phyloP scores from a whole-genome alignment of 1,139 yeast species.

The Nadsonia starkeyi-henricii region DNA sequence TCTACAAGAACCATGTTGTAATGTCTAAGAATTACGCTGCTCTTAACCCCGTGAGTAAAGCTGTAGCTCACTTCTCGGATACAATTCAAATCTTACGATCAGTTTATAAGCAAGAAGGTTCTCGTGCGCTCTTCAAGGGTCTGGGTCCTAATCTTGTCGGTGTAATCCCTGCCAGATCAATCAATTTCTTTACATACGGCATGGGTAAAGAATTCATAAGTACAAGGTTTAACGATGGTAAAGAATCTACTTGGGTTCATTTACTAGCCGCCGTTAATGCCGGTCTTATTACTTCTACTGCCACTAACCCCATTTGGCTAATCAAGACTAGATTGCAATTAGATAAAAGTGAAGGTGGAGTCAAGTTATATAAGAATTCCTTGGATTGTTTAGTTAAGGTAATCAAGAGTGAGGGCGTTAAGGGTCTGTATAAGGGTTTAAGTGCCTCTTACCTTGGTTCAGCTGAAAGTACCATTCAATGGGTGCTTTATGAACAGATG shows the following conservation, averaged over 20 bases:
- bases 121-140: conserved; percentile 79
- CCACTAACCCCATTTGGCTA: conserved; percentile 99
- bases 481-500: conserved; percentile 97
- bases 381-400: conserved; percentile 71
- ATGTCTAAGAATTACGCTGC: conserved; percentile 24
- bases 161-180: conserved; percentile 96
- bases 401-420: conserved; percentile 60
- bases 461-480: conserved; percentile 82
- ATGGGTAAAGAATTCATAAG: conserved; percentile 65
- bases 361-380: conserved; percentile 63
- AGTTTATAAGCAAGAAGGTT: conserved; percentile 67
- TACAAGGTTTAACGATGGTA: conserved; percentile 48
- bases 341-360: conserved; percentile 44
- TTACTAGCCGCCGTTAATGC: conserved; percentile 82
- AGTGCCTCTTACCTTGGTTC: conserved; percentile 94
- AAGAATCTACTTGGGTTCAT: conserved; percentile 79
- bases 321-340: conserved; percentile 88
- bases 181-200: conserved; percentile 95
- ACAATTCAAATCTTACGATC: conserved; percentile 59
- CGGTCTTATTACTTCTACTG: conserved; percentile 89
- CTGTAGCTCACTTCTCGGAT: conserved; percentile 63
- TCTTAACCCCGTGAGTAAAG: conserved; percentile 25
- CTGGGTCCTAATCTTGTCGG: conserved; percentile 94
- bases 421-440: conserved; percentile 73
- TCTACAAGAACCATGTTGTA: conserved; percentile 26